These are phyloP conservation scores for Balamuthia mandrillaris DNA, from an alignment of 208 protist genomes.

Conservation along the genomic window DNA sequence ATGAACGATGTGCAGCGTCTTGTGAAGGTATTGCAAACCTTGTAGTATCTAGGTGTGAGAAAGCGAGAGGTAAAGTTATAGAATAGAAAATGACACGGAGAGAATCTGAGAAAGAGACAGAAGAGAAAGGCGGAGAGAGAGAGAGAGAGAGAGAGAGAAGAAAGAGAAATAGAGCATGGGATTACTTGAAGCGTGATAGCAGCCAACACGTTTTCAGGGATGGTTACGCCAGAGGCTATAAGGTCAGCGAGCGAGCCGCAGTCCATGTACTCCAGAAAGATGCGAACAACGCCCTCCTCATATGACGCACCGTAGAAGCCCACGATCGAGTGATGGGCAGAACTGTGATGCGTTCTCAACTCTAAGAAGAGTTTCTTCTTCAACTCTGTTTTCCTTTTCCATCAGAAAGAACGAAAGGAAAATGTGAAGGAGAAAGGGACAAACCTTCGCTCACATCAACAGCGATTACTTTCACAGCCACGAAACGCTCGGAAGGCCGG, in stretches of 20 bases:
- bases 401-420: not conserved
- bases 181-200: constrained; percentile 43
- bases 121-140: not conserved
- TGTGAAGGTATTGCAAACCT: constrained; percentile 52
- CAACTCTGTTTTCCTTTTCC: not conserved
- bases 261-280: constrained; percentile 51
- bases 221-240: not conserved
- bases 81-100: not conserved
- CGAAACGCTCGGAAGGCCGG: not conserved
- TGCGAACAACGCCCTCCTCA: constrained; percentile 13
- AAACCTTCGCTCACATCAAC: not conserved
- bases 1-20: constrained; percentile 56
- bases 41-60: not conserved
- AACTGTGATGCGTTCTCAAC: constrained; percentile 47
- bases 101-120: not conserved
- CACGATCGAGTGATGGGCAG: constrained; percentile 46
- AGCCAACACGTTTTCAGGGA: constrained; percentile 46
- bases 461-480: constrained; percentile 14
- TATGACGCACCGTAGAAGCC: constrained; percentile 54
- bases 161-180: not conserved
- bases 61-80: not conserved
- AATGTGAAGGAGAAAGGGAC: not conserved
- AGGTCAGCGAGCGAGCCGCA: constrained; percentile 46
- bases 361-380: constrained; percentile 55
- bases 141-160: not conserved